phyloP scores from a whole-genome alignment of 257 asterid genomes.

The Solanum chiquidenum region DNA sequence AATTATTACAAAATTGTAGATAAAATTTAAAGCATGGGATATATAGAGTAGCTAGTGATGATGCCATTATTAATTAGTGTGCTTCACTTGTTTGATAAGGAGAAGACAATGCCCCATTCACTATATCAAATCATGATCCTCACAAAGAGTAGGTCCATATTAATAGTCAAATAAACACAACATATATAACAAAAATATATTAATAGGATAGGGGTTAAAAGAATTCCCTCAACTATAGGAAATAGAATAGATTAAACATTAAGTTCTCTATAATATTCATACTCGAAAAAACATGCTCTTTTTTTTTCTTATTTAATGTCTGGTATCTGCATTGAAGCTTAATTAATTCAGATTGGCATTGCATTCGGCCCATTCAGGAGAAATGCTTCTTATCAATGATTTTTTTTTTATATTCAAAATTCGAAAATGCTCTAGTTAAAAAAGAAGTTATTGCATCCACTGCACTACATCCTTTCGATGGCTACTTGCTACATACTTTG shows the following conservation, averaged over 20 bases:
- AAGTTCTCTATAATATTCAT: not conserved
- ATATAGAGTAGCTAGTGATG: not conserved
- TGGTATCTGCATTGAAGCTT: rapidly evolving
- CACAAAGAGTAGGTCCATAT: not conserved
- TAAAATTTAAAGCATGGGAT: not conserved
- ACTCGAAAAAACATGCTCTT: not conserved
- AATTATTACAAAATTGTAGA: not conserved
- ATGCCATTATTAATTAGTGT: conserved; percentile 3
- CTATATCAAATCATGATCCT: not conserved
- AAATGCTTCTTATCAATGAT: rapidly evolving
- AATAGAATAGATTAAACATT: not conserved
- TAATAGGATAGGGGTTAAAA: not conserved
- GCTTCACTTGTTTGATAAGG: not conserved
- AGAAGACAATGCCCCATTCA: not conserved
- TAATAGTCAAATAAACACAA: not conserved
- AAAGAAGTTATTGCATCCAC: rapidly evolving
- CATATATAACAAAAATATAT: not conserved
- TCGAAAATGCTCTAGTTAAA: not conserved
- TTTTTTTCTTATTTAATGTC: not conserved
- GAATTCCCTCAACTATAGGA: not conserved
- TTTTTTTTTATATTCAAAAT: not conserved
- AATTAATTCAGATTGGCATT: rapidly evolving
- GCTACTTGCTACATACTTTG: not conserved
- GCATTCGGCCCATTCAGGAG: rapidly evolving
- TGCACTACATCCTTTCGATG: not conserved